Conservation (phyloP, 495 filamentous ascomycete genomes). For the Achaetomiella virescens region DNA sequence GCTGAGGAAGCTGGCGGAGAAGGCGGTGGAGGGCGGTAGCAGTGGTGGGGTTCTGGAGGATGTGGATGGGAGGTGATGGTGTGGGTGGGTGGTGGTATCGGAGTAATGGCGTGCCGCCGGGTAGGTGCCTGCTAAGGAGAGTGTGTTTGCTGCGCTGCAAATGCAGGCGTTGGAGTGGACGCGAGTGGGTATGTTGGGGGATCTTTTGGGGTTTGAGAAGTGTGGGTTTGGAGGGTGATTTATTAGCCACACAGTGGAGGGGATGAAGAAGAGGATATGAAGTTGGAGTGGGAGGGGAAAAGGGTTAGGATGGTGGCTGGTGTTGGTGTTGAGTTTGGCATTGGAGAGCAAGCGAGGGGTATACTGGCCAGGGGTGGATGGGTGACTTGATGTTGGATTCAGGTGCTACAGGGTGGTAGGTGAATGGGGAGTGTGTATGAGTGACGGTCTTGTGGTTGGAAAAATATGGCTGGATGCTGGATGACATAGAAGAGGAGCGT, state of each 20-base stretch:
- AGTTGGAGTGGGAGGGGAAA: background rate
- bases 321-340: too few species aligned
- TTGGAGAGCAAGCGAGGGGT: too few species aligned
- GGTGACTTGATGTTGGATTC: background rate
- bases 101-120: conserved; percentile 47
- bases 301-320: too few species aligned
- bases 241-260: background rate
- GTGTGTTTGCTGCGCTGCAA: conserved; percentile 60
- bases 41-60: too few species aligned
- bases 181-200: conserved; percentile 58
- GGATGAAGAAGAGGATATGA: background rate
- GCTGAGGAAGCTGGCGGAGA: conserved; percentile 63
- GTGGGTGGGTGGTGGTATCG: background rate
- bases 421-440: background rate
- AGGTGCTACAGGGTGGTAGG: too few species aligned
- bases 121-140: conserved; percentile 63
- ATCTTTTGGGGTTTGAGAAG: conserved; percentile 64
- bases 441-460: too few species aligned
- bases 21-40: conserved; percentile 46
- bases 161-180: conserved; percentile 49
- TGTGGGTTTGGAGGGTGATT: conserved; percentile 13
- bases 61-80: background rate
- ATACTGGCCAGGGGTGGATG: background rate
- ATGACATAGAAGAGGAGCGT: too few species aligned
- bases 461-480: too few species aligned